These are phyloP conservation scores for Rickenella mellea DNA, from an alignment of 768 basidiomycete species.

Conservation along the genomic window DNA sequence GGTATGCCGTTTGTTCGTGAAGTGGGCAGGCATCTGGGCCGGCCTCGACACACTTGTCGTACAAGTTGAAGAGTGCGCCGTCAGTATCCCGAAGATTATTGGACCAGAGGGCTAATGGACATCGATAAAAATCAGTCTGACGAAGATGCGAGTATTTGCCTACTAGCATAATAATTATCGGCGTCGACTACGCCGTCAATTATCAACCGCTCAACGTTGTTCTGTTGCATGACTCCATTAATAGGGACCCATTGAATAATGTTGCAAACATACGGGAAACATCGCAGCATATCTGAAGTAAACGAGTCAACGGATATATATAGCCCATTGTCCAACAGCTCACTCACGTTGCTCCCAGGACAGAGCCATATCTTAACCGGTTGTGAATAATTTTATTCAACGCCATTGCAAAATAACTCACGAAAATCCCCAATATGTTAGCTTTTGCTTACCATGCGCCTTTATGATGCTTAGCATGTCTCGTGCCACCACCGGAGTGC, in stretches of 20 bases:
- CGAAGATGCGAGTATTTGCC: not conserved
- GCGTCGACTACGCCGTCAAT: slow-evolving; percentile 20
- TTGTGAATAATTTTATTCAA: not conserved
- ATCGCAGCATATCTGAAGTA: slow-evolving; percentile 12
- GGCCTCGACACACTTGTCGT: slow-evolving; percentile 7
- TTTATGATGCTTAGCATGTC: slow-evolving; percentile 12
- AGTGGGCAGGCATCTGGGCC: slow-evolving; percentile 7
- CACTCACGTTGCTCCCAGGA: slow-evolving; percentile 8
- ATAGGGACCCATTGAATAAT: not conserved
- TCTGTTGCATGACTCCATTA: not conserved
- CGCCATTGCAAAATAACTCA: not conserved
- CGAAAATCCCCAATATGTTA: slow-evolving; percentile 16
- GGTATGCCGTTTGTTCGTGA: slow-evolving; percentile 2
- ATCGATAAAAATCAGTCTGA: not conserved
- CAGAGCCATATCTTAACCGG: slow-evolving; percentile 1
- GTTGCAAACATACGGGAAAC: not conserved
- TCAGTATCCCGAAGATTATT: slow-evolving; percentile 7
- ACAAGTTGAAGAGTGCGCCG: slow-evolving; percentile 1
- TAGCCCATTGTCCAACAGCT: not conserved
- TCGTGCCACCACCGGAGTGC: slow-evolving; percentile 6
- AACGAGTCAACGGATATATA: not conserved
- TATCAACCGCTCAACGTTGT: slow-evolving; percentile 21
- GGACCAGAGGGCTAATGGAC: slow-evolving; percentile 5
- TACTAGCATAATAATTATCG: slow-evolving; percentile 13
- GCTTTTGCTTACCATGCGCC: slow-evolving; percentile 10